Percentiles rank a stretch among this genome's conserved stretches.
Evolutionary conservation across 2,329 filamentous ascomycete genomes (phyloP).

Genomic region (Lasiodiplodia theobromae): DNA sequence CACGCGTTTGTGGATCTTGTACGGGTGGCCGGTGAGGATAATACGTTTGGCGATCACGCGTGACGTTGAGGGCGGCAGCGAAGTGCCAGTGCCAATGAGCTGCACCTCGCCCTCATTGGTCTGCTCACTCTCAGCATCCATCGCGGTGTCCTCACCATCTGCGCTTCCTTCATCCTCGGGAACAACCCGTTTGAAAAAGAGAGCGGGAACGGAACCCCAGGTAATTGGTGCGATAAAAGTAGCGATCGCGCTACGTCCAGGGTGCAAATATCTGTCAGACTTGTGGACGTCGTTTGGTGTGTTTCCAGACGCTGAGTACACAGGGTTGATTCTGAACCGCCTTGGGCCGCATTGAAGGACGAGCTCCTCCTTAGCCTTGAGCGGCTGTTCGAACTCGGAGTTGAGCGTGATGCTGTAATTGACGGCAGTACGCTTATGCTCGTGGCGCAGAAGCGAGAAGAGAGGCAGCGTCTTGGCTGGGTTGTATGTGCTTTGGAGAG

Average conservation of each 20-base stretch:
- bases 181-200: constrained; percentile 78
- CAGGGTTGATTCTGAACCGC: constrained; percentile 83
- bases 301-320: constrained; percentile 88
- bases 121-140: constrained; percentile 31
- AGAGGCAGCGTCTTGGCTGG: constrained; percentile 70
- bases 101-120: constrained; percentile 57
- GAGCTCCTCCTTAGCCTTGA: constrained; percentile 92
- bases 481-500: constrained; percentile 61
- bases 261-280: constrained; percentile 89
- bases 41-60: constrained; percentile 93
- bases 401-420: constrained; percentile 90
- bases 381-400: constrained; percentile 74
- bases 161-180: constrained; percentile 54
- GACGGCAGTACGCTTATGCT: constrained; percentile 89
- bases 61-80: constrained; percentile 74
- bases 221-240: constrained; percentile 89
- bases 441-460: constrained; percentile 89
- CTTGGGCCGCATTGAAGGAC: constrained; percentile 91
- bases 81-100: constrained; percentile 86
- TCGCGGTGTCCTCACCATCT: constrained; percentile 43
- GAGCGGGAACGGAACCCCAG: constrained; percentile 88
- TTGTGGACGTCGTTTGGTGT: constrained; percentile 98
- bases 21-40: constrained; percentile 93
- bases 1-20: constrained; percentile 97
- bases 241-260: constrained; percentile 86